Base-by-base conservation (phyloP, 1,139 yeast species). In the Blastobotrys malaysiensis region DNA sequence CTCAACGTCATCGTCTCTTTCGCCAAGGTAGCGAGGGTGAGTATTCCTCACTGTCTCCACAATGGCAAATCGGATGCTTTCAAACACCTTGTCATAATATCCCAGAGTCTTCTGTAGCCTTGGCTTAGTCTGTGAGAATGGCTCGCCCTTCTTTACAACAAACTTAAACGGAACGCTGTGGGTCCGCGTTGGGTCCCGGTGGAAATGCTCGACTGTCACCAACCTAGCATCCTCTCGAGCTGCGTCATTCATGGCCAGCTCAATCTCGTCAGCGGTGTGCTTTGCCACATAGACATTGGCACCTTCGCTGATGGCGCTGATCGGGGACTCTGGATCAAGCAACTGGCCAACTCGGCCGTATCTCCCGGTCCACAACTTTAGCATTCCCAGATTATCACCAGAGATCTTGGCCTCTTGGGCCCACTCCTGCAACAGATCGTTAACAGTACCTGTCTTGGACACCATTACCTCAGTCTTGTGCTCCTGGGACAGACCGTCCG, bases 141-240 rank as follows among this genome's bases (percentile, higher is more conserved):
- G 71, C 68, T 95, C 99, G 19, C 77, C 69, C 7, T 65, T 62
- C 36, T 63, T 61, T 7, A 88, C 70, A 13, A 83, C 80, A 65
- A 93, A 86, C 21, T 86, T 73, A 68, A 93, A 93, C 5, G 99
- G 97, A 39, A 86, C 76, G n/a, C 98, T 95, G 68, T 95, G 99
- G 19, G 82, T 76, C 60, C 83, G 80, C 48, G 76, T 77, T 19
- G 85, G 77, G 50, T 83, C 88, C 63, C 85, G 87, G 67, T 85
- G 80, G 72, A 85, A 93, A 66, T 93, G 98, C 66, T 83, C 79
- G 60, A 83, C 85, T 16, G 76, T 67, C 5, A 80, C 73, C 39
- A 80, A 59, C 52, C 66, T 68, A 2, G 69, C 70, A 11, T 62
- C 63, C 20, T 59, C 60, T 1, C 57, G 36, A 2, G 55, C 56